Evolutionary conservation across 2,329 filamentous ascomycete species (phyloP).

Genomic region (Calonectria hawksworthii): DNA sequence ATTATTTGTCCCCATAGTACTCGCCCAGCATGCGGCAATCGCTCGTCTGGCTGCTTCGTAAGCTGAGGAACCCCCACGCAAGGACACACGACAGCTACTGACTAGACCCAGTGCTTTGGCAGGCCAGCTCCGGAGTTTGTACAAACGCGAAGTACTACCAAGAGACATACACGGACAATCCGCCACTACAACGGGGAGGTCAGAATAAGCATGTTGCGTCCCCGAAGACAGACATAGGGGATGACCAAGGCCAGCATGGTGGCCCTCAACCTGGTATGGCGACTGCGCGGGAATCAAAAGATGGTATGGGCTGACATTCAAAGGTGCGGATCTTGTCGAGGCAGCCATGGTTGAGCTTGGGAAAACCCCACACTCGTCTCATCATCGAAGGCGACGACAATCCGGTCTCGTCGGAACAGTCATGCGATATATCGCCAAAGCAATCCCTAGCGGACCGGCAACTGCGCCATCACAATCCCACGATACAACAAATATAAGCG

Average conservation of each 20-base stretch:
- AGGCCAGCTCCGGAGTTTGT: conserved; percentile 55
- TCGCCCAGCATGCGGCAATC: conserved; percentile 57
- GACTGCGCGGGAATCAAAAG: background rate
- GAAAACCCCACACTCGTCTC: conserved; percentile 62
- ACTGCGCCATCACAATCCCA: conserved; percentile 59
- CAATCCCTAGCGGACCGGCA: conserved; percentile 64
- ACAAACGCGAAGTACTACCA: conserved; percentile 57
- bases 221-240: conserved; percentile 48
- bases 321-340: conserved; percentile 68
- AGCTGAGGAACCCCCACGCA: conserved; percentile 14
- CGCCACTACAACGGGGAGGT: conserved; percentile 40
- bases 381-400: conserved; percentile 60
- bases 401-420: conserved; percentile 59
- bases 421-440: conserved; percentile 61
- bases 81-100: conserved; percentile 43
- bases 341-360: conserved; percentile 64
- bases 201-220: conserved; percentile 51
- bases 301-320: conserved; percentile 30
- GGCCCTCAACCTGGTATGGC: conserved; percentile 56
- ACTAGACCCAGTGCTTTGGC: conserved; percentile 60
- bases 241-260: conserved; percentile 44
- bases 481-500: conserved; percentile 52
- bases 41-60: conserved; percentile 59
- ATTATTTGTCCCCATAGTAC: conserved; percentile 49
- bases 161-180: conserved; percentile 47